phyloP scores from a whole-genome alignment of 345 rosid species.

The Aegle marmelos region DNA sequence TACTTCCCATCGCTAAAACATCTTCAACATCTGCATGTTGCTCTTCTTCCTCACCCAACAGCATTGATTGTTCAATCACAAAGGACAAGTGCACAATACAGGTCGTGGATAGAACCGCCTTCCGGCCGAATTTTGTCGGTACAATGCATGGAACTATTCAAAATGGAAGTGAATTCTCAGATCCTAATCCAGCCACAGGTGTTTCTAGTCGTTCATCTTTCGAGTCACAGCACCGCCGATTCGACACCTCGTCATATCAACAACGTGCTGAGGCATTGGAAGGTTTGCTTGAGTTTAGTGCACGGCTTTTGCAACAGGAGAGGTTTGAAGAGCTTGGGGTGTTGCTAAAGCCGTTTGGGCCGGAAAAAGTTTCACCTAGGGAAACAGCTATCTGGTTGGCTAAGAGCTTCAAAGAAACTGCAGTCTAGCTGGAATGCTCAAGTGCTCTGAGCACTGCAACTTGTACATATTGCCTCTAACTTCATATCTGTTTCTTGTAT shows the following conservation, averaged over 20 bases:
- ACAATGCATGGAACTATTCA: slow-evolving; percentile 25
- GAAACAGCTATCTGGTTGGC: slow-evolving; percentile 98
- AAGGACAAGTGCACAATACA: slow-evolving; percentile 81
- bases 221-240: slow-evolving; percentile 50
- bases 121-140: slow-evolving; percentile 23
- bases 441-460: background rate
- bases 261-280: slow-evolving; percentile 98
- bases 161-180: slow-evolving; percentile 26
- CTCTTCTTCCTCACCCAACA: slow-evolving; percentile 34
- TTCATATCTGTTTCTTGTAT: background rate
- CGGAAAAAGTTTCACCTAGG: slow-evolving; percentile 85
- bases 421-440: slow-evolving; percentile 19
- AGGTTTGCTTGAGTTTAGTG: slow-evolving; percentile 91
- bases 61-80: slow-evolving; percentile 53
- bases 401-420: slow-evolving; percentile 90
- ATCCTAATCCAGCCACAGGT: slow-evolving; percentile 35
- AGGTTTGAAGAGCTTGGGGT: slow-evolving; percentile 87
- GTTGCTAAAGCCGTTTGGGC: slow-evolving; percentile 87
- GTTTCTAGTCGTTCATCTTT: slow-evolving; percentile 45
- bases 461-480: slow-evolving; percentile 15
- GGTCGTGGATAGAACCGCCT: slow-evolving; percentile 25
- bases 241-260: slow-evolving; percentile 86
- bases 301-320: slow-evolving; percentile 67
- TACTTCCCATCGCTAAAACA: slow-evolving; percentile 30
- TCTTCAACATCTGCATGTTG: slow-evolving; percentile 47